Evolutionary conservation across 2,329 filamentous ascomycete species (phyloP).

Genomic region (Pseudogymnoascus sp.): DNA sequence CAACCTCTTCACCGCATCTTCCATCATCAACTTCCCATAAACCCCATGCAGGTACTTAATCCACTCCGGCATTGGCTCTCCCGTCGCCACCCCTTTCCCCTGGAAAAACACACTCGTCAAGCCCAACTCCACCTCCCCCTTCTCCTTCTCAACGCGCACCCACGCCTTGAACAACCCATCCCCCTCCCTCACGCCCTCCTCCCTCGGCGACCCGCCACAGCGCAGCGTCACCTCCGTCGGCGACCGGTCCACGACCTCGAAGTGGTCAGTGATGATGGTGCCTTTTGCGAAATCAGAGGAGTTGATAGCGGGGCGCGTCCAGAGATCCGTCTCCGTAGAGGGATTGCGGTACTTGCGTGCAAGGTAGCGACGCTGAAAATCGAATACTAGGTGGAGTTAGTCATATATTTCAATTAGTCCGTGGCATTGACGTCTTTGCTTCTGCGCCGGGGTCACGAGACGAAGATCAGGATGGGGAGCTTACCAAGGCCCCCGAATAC

Average conservation of each 20-base stretch:
- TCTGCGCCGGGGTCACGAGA: conserved; percentile 8
- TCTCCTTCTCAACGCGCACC: conserved; percentile 51
- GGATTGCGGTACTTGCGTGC: conserved; percentile 50
- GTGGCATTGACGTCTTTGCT: not conserved
- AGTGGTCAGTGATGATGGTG: conserved; percentile 61
- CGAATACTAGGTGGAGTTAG: conserved; percentile 38
- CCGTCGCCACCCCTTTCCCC: conserved; percentile 37
- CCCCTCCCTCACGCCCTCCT: conserved; percentile 44
- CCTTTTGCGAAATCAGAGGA: conserved; percentile 52
- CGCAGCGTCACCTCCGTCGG: conserved; percentile 52
- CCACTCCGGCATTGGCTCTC: conserved; percentile 37
- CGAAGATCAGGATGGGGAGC: conserved; percentile 18
- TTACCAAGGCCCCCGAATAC: conserved; percentile 58
- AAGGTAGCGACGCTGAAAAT: conserved; percentile 49
- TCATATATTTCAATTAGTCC: not conserved
- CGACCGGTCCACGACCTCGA: conserved; percentile 61
- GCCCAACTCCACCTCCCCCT: conserved; percentile 54
- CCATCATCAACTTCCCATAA: conserved; percentile 50
- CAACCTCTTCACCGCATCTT: conserved; percentile 39
- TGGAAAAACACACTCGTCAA: conserved; percentile 57
- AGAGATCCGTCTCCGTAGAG: conserved; percentile 52
- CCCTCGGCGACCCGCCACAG: conserved; percentile 57
- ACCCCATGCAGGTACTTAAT: conserved; percentile 44
- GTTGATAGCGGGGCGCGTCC: conserved; percentile 48
- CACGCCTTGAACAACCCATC: conserved; percentile 62